Base-by-base conservation (phyloP, 1,139 yeast species). In the Magnusiomyces suaveolens region DNA sequence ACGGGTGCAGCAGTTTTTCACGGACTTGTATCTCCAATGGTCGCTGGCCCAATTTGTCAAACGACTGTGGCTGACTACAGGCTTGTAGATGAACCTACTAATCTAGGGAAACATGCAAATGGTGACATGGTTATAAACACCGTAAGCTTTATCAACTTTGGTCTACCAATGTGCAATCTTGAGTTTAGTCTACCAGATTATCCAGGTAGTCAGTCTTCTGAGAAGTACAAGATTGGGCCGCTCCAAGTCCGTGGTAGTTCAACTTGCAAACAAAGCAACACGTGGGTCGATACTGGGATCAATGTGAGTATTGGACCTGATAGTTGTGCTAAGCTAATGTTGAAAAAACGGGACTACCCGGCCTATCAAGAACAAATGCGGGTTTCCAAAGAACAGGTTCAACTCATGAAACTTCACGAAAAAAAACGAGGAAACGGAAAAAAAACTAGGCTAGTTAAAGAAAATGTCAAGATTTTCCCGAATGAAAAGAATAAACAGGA, bases 21-120 rank as follows among this genome's bases (percentile, higher is more conserved):
- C 52, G 62, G 69, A 2, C 57, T 70, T 4, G 60, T 64, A 24
- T 60, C 64, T 10, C 70, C 73, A 1, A 49, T 53, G 1, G 59
- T 64, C 24, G 66, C 66, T 3, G 63, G 72, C 41, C 72, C 75
- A 1, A 49, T 72, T 3, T 60, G 68, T 32, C 75, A 72, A 57
- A 71, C 75, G 1, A 57, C 62, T 26, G 55, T 64, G 18, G 68
- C 65, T 51, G 76, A 72, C 60, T 72, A 72, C 58, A 61, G 76
- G 12, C 3, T n/a, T 3, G 44, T 20, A 4, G 16, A 41, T 20
- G 44, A 25, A 4, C 44, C 44, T 20, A 49, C 54, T 14, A 23
- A 46, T n/a, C 43, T 57, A 21, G 24, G 56, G 33, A 49, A 6
- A 14, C 14, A 25, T 10, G 36, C 2, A 4, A 18, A 26, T 14